Base-by-base conservation (phyloP, 495 filamentous ascomycete species). In the Achaetomiella virescens region DNA sequence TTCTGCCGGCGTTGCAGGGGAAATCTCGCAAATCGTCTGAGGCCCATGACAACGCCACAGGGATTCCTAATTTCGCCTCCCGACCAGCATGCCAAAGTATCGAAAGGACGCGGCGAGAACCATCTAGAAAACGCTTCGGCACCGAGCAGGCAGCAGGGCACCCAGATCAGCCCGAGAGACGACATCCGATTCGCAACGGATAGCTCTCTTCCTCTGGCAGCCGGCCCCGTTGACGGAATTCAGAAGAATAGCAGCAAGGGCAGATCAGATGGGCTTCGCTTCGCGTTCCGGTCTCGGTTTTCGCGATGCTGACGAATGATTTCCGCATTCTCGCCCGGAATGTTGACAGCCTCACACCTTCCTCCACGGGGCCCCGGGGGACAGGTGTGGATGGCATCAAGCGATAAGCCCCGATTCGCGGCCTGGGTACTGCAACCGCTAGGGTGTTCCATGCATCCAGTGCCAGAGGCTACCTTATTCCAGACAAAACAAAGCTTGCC, bases 101-200 rank as follows among this genome's bases (percentile, higher is more conserved):
- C 18, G 40, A 38, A 12, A 10, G 18, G 18, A 49, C 9, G 35
- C 24, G 37, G 24, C 29, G 44, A 17, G 11, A 18, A 46, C 48
- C 29, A 41, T 21, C 37, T 27, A 14, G 36, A 14, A 33, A 9
- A 27, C 22, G 17, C 47, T 55, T 60, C 57, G 57, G 57, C 45
- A 48, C 57, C 57, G 57, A 60, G 47, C 46, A 48, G 52, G 40
- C 45, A 60, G 29, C 45, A 29, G 33, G 51, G 24, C 37, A 45
- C 38, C 46, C 31, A 22, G 15, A 33, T 27, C 45, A 20, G 45
- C 20, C 31, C 40, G 37, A 44, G 36, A 55, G 46, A 55, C 51
- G 17, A 18, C 38, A 60, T 54, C 57, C 57, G 57, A 60, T 55
- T 40, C 33, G 46, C 29, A 54, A n/a, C 51, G 40, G 38, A 27